These are phyloP conservation scores for Diaporthe citri DNA, from an alignment of 2,329 filamentous ascomycete species.

Conservation along the genomic window DNA sequence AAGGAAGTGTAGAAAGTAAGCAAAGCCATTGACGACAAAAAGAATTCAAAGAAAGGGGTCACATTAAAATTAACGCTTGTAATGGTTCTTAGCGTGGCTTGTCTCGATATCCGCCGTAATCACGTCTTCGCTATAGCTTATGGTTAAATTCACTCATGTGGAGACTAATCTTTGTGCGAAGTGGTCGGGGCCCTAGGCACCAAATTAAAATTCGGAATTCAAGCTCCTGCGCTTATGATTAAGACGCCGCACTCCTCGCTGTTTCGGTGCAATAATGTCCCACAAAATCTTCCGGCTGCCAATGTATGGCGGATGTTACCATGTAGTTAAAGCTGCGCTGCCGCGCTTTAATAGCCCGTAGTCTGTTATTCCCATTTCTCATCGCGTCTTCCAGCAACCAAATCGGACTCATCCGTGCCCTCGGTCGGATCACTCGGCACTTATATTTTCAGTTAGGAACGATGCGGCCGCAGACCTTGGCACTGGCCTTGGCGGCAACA, in stretches of 20 bases:
- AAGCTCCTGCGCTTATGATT: background rate
- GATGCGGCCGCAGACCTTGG: conserved; percentile 16
- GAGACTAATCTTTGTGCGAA: background rate
- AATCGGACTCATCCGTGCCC: background rate
- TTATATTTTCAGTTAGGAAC: background rate
- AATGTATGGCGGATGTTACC: background rate
- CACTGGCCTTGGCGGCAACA: background rate
- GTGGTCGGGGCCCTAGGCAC: background rate
- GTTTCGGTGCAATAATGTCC: conserved; percentile 8
- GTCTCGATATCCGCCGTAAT: background rate
- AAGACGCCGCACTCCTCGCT: conserved; percentile 6
- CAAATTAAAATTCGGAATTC: background rate
- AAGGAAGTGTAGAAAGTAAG: background rate
- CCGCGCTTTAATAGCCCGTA: background rate
- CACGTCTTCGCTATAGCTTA: background rate
- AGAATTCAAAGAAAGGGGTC: background rate
- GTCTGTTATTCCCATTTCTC: background rate
- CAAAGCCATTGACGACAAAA: background rate
- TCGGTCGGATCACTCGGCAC: background rate
- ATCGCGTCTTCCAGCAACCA: no score
- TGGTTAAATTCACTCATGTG: conserved; percentile 1
- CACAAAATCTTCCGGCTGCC: background rate
- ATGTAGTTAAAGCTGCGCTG: background rate
- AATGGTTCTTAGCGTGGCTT: no score
- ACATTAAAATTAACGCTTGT: background rate